Evolutionary conservation across 2,329 filamentous ascomycete genomes (phyloP).

Genomic region (Lasiodiplodia sp.): DNA sequence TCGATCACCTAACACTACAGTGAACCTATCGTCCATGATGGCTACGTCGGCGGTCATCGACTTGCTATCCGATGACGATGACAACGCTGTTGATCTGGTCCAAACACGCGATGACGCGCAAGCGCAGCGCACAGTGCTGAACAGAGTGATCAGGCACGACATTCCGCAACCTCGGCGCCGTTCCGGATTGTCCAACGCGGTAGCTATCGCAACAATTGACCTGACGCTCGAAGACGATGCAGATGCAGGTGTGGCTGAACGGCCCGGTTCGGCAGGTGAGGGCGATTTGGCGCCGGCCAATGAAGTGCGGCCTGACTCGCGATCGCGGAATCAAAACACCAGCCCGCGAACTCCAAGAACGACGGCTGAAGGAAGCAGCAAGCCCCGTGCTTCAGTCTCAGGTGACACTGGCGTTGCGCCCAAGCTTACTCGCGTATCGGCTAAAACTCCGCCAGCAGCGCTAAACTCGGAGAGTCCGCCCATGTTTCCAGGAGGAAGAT

Average conservation of each 20-base stretch:
- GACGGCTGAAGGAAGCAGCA: slow-evolving; percentile 9
- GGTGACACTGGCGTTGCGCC: slow-evolving; percentile 9
- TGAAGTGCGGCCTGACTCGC: slow-evolving; percentile 16
- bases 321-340: slow-evolving; percentile 25
- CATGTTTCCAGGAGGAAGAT: slow-evolving; percentile 12
- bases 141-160: background rate
- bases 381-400: slow-evolving; percentile 16
- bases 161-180: background rate
- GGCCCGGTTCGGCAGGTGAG: slow-evolving; percentile 15
- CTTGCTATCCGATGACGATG: slow-evolving; percentile 8
- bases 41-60: background rate
- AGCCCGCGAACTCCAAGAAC: slow-evolving; percentile 20
- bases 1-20: background rate
- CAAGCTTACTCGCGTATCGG: slow-evolving; percentile 16
- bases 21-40: background rate
- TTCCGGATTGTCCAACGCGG: too few species aligned
- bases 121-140: background rate
- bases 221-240: background rate
- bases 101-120: background rate
- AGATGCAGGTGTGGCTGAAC: background rate
- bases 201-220: slow-evolving; percentile 6
- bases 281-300: slow-evolving; percentile 3
- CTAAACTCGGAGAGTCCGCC: slow-evolving; percentile 14
- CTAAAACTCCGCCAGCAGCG: slow-evolving; percentile 15
- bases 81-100: background rate